phyloP scores from a whole-genome alignment of 2,329 filamentous ascomycete species.

The Teratosphaeria viscida region DNA sequence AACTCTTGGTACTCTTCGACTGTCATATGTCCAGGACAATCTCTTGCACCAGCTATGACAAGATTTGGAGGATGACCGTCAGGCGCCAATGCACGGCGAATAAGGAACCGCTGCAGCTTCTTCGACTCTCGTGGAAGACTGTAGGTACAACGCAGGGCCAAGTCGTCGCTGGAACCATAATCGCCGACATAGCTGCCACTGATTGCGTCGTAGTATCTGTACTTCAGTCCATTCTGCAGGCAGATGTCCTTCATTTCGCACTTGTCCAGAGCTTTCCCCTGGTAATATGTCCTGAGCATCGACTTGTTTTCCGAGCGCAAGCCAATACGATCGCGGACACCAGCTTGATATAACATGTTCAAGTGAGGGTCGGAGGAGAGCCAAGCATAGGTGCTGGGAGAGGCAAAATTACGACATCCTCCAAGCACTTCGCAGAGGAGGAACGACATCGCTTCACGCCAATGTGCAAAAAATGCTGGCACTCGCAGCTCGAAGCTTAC shows the following conservation, averaged over 20 bases:
- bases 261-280: constrained; percentile 24
- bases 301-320: constrained; percentile 40
- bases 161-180: constrained; percentile 4
- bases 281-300: constrained; percentile 40
- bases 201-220: constrained; percentile 39
- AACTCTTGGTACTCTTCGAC: constrained; percentile 45
- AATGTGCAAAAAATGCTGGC: constrained; percentile 37
- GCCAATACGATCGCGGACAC: constrained; percentile 19
- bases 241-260: constrained; percentile 34
- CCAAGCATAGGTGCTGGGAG: neutral
- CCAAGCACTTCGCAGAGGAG: constrained; percentile 10
- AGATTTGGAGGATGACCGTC: constrained; percentile 12
- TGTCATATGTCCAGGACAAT: constrained; percentile 38
- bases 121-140: constrained; percentile 30
- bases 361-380: constrained; percentile 13
- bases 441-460: constrained; percentile 33
- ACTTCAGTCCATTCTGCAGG: constrained; percentile 36
- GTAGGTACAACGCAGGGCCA: constrained; percentile 24
- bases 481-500: constrained; percentile 44
- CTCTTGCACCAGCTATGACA: constrained; percentile 32
- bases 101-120: constrained; percentile 19
- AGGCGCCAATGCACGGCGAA: constrained; percentile 15
- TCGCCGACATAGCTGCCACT: constrained; percentile 1
- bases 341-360: neutral
- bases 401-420: neutral